Evolutionary conservation across 75 land plant genomes (phyloP), one percentile per base, ranked within the genome.

Genomic region (Ceratopteris richardii): DNA sequence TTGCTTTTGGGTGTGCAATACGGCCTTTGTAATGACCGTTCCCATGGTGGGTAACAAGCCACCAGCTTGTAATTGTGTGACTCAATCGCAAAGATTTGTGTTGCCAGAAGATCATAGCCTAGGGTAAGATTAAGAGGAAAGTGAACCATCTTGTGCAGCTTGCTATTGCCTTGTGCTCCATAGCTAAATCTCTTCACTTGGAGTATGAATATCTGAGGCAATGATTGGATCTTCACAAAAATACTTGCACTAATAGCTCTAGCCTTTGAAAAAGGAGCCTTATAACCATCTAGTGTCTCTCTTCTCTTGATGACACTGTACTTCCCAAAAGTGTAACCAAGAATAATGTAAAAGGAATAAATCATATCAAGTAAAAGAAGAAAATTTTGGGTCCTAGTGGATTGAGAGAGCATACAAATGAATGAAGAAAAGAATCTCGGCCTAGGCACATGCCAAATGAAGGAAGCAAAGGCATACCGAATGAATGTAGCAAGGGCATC

Each of bases 121-220:
- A 94, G 51, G 1, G 63, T 71, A 39, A 94, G 54, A 56, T 81
- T 77, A 29, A 76, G 75, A 24, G 83, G 82, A 31, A 83, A 94
- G 22, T 52, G 77, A 11, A 94, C 80, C 66, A 90, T 70, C 61
- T 90, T 94, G 44, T 79, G 79, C 68, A 94, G 66, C 61, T 94
- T 94, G 47, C 82, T 66, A 47, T 81, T 86, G 44, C 98, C 96
- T 44, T 51, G 46, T 51, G 79, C 80, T 27, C 96, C 96, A 74
- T 90, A 94, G 44, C 96, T 66, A 61, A 94, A 94, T 13, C 98
- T 91, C 91, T 78, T 86, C 44, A 94, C 64, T 51, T 94, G 98
- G 52, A 94, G 60, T 28, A 90, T 81, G 87, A 94, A 72, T 62
- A 94, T 72, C 74, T 68, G 81, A 12, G 98, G 73, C 51, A 90